Conservation (phyloP, 2,329 filamentous ascomycete genomes). For the Penicillium sp. region DNA sequence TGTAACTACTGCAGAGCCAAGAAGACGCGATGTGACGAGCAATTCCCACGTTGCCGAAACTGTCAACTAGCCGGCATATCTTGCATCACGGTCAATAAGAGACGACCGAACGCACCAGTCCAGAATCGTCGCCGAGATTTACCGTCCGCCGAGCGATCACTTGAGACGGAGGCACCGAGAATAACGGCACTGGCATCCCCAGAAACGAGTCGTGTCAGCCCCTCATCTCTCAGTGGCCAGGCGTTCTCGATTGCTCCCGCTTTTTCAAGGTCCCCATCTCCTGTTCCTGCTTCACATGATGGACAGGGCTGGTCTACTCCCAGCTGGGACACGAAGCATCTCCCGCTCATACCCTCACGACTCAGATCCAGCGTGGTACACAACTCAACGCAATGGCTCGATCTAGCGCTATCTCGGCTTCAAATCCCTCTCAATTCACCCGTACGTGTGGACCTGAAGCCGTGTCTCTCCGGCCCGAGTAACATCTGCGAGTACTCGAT, state of each 20-base stretch:
- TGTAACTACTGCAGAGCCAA: not conserved
- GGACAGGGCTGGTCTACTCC: not conserved
- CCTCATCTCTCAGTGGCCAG: not conserved
- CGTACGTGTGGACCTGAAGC: not conserved
- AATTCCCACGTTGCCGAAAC: not conserved
- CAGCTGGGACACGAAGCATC: not conserved
- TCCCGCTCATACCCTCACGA: not conserved
- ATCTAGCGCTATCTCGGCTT: not conserved
- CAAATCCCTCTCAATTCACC: not conserved
- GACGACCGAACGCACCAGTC: not conserved
- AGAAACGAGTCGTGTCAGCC: not conserved
- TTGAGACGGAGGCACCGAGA: not conserved
- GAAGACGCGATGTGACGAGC: constrained; percentile 3
- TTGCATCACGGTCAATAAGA: constrained; percentile 5
- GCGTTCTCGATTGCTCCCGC: not conserved
- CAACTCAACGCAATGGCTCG: not conserved
- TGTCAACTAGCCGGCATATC: constrained; percentile 3
- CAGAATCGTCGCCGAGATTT: not conserved
- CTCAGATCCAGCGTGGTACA: not conserved
- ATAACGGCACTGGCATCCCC: not conserved
- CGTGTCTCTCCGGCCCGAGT: not conserved
- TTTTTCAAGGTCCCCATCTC: not conserved
- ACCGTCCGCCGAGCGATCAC: not conserved
- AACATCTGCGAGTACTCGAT: not conserved
- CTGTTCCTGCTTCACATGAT: not conserved